Percentiles rank a stretch among this genome's conserved stretches.
Evolutionary conservation across 106 monocot genomes (phyloP).

Genomic region (Amphibolis antarctica): DNA sequence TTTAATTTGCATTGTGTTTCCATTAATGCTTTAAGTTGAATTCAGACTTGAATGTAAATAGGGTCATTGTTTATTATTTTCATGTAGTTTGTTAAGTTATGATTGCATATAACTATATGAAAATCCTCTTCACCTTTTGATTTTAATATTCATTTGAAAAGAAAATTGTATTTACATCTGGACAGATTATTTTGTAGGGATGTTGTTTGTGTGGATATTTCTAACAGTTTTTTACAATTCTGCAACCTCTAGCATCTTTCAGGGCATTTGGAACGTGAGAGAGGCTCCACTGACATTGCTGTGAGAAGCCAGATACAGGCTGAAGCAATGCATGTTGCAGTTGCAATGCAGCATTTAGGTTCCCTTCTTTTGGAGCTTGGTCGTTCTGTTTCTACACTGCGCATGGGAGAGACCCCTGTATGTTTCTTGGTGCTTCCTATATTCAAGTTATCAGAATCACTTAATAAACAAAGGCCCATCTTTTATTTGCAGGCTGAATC

Average conservation of each 20-base stretch:
- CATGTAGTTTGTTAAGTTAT: background rate
- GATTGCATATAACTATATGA: background rate
- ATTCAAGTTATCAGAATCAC: no score
- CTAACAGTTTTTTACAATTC: background rate
- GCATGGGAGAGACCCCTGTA: conserved; percentile 77
- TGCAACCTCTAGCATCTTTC: conserved; percentile 47
- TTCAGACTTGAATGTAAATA: background rate
- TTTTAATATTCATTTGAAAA: no score
- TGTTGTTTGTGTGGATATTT: background rate
- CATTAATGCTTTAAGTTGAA: background rate
- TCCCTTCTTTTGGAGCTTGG: conserved; percentile 91
- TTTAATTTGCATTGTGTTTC: no score
- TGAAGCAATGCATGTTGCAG: conserved; percentile 61
- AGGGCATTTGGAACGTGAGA: conserved; percentile 38
- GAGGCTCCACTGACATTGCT: conserved; percentile 34
- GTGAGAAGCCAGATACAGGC: conserved; percentile 50
- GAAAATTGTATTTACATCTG: no score
- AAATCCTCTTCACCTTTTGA: no score
- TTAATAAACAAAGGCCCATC: background rate
- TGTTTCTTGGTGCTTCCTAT: conserved; percentile 5
- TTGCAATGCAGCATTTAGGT: conserved; percentile 83
- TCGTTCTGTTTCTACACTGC: conserved; percentile 66
- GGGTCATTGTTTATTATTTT: background rate
- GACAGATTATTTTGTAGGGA: background rate
- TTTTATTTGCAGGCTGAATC: conserved; percentile 54